Evolutionary conservation across 2,329 filamentous ascomycete species (phyloP).

Genomic region (Colletotrichum destructivum): DNA sequence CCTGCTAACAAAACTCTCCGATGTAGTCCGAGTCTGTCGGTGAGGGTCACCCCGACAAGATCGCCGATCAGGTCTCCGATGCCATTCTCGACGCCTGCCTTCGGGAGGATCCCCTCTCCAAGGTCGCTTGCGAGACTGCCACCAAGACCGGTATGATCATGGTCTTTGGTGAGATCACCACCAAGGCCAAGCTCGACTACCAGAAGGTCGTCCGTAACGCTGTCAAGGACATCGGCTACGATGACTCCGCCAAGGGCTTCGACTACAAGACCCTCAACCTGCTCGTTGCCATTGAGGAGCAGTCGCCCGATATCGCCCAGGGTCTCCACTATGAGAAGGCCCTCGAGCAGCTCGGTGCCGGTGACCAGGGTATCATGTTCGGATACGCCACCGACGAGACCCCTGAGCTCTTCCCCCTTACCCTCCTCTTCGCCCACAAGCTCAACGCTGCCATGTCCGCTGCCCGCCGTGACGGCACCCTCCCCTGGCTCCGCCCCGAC

Average conservation of each 20-base stretch:
- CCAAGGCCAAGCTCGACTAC: conserved; percentile 96
- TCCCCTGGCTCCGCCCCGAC: conserved; percentile 96
- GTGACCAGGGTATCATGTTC: conserved; percentile 99
- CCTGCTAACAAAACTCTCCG: conserved; percentile 42
- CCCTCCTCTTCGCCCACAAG: conserved; percentile 94
- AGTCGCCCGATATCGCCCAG: conserved; percentile 98
- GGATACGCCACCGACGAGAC: conserved; percentile 99
- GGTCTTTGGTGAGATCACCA: conserved; percentile 99
- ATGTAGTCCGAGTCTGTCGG: conserved; percentile 87
- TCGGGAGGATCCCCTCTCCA: conserved; percentile 94
- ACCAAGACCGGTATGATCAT: conserved; percentile 99
- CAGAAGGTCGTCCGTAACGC: conserved; percentile 95
- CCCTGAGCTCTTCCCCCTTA: conserved; percentile 95
- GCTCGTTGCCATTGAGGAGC: conserved; percentile 98
- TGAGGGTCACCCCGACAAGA: conserved; percentile 96
- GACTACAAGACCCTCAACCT: conserved; percentile 99
- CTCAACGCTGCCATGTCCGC: conserved; percentile 95
- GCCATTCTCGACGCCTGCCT: conserved; percentile 99
- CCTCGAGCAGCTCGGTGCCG: conserved; percentile 96
- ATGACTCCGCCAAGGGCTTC: conserved; percentile 97
- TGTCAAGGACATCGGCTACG: conserved; percentile 99
- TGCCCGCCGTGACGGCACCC: conserved; percentile 87
- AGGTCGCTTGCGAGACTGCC: conserved; percentile 98
- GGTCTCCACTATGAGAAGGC: conserved; percentile 98
- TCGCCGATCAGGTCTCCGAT: conserved; percentile 98